Percentiles rank a stretch among this genome's conserved stretches.
phyloP scores from a whole-genome alignment of 2,329 filamentous ascomycete species.

The Calonectria multiphialidica region DNA sequence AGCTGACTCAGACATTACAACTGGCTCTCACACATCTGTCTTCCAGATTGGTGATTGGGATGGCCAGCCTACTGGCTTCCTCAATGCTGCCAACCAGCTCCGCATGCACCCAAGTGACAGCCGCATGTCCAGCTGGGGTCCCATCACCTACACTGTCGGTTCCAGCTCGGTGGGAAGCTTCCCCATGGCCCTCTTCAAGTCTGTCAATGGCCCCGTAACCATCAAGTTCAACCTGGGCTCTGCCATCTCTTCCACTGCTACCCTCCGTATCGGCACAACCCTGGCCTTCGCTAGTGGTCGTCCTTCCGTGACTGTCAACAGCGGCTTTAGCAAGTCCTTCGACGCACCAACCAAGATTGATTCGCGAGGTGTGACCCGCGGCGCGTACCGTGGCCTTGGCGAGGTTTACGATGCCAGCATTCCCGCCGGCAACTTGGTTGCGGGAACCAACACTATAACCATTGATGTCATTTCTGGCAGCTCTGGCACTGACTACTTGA shows the following conservation, averaged over 20 bases:
- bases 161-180: conserved; percentile 64
- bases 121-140: conserved; percentile 72
- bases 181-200: conserved; percentile 76
- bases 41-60: conserved; percentile 77
- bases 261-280: conserved; percentile 74
- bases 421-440: conserved; percentile 68
- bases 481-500: conserved; percentile 65
- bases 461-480: conserved; percentile 71
- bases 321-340: conserved; percentile 58
- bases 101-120: conserved; percentile 77
- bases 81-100: conserved; percentile 75
- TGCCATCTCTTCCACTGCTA: conserved; percentile 63
- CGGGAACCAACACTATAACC: conserved; percentile 73
- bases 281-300: conserved; percentile 71
- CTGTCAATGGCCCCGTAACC: conserved; percentile 68
- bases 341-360: conserved; percentile 72
- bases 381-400: conserved; percentile 72
- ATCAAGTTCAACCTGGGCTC: conserved; percentile 70
- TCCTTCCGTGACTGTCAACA: conserved; percentile 69
- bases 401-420: conserved; percentile 75
- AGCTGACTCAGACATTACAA: conserved; percentile 56
- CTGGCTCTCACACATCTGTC: conserved; percentile 63
- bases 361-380: conserved; percentile 73
- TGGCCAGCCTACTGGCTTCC: conserved; percentile 73
- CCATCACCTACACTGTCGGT: conserved; percentile 72